These are phyloP conservation scores for Pseudonitzschia delicatissima DNA, from an alignment of 108 stramenopile genomes.

Conservation along the genomic window DNA sequence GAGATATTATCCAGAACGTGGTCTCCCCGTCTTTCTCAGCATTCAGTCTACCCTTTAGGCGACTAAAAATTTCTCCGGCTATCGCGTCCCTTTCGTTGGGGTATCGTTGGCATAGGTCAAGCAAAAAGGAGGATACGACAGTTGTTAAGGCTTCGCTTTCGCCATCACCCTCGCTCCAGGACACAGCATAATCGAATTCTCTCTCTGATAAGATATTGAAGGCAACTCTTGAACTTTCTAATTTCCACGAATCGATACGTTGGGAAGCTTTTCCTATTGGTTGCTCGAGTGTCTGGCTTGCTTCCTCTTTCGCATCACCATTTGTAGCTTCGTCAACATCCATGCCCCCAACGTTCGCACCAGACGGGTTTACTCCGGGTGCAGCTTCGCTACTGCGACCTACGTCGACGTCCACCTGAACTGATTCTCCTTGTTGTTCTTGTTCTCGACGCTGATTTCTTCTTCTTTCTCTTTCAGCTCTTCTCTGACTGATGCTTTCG, in stretches of 20 bases:
- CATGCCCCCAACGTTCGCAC: slow-evolving; percentile 5
- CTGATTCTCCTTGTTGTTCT: not conserved
- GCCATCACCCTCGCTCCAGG: slow-evolving; percentile 29
- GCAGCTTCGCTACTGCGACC: not conserved
- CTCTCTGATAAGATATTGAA: slow-evolving; percentile 14
- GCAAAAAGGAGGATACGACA: slow-evolving; percentile 67
- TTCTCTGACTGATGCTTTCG: slow-evolving; percentile 29
- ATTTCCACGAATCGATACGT: slow-evolving; percentile 22
- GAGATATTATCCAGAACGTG: slow-evolving; percentile 1
- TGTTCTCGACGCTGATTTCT: slow-evolving; percentile 20
- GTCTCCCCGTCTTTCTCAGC: slow-evolving; percentile 6
- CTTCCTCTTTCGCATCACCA: not conserved
- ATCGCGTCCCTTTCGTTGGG: slow-evolving; percentile 44
- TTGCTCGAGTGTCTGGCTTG: not conserved
- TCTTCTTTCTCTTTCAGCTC: slow-evolving; percentile 28
- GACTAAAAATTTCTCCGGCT: slow-evolving; percentile 35
- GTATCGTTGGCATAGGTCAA: slow-evolving; percentile 54
- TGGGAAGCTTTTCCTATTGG: slow-evolving; percentile 16
- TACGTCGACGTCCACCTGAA: slow-evolving; percentile 1
- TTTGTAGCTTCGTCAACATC: slow-evolving; percentile 8
- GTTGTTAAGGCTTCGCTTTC: slow-evolving; percentile 69
- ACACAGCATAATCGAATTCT: not conserved
- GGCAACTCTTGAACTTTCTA: slow-evolving; percentile 6
- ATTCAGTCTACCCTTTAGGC: slow-evolving; percentile 32
- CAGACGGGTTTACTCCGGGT: slow-evolving; percentile 10